phyloP scores from a whole-genome alignment of 805 yeast genomes.

The Cyberlindnera nakhonratchasimensis region DNA sequence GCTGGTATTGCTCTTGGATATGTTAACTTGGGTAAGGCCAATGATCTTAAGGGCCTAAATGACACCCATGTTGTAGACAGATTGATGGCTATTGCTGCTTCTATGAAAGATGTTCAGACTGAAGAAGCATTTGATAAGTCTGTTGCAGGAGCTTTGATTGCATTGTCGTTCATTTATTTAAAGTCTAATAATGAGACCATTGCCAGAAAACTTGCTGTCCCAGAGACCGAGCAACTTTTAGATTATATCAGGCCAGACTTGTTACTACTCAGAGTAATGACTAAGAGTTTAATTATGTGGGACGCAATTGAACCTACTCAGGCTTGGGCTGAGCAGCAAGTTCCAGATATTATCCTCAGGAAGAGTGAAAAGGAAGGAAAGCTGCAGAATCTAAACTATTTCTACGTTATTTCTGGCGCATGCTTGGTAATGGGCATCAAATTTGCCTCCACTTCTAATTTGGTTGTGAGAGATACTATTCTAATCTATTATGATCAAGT shows the following conservation, averaged over 20 bases:
- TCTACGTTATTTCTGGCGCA: conserved; percentile 69
- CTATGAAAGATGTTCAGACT: conserved; percentile 61
- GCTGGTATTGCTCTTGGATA: conserved; percentile 89
- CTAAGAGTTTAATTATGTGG: conserved; percentile 30
- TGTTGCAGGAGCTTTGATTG: conserved; percentile 69
- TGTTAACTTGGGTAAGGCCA: conserved; percentile 76
- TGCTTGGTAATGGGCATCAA: conserved; percentile 72
- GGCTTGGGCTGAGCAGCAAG: conserved; percentile 34
- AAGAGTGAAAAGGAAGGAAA: conserved; percentile 25
- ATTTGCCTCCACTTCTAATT: conserved; percentile 67
- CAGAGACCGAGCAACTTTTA: conserved; percentile 53
- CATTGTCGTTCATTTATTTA: conserved; percentile 70
- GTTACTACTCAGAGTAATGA: conserved; percentile 59
- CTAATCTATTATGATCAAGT: conserved; percentile 37
- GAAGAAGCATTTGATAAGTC: conserved; percentile 57
- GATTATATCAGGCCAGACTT: conserved; percentile 77
- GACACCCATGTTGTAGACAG: conserved; percentile 64
- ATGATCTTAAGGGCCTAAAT: conserved; percentile 51
- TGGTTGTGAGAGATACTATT: conserved; percentile 50
- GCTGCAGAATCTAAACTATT: conserved; percentile 48
- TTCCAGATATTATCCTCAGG: conserved; percentile 45
- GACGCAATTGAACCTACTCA: conserved; percentile 16
- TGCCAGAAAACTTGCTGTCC: conserved; percentile 60
- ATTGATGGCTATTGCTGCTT: conserved; percentile 53
- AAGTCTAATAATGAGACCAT: conserved; percentile 57